These are phyloP conservation scores for Epicoccum nigrum DNA, from an alignment of 2,329 filamentous ascomycete genomes.

Conservation along the genomic window DNA sequence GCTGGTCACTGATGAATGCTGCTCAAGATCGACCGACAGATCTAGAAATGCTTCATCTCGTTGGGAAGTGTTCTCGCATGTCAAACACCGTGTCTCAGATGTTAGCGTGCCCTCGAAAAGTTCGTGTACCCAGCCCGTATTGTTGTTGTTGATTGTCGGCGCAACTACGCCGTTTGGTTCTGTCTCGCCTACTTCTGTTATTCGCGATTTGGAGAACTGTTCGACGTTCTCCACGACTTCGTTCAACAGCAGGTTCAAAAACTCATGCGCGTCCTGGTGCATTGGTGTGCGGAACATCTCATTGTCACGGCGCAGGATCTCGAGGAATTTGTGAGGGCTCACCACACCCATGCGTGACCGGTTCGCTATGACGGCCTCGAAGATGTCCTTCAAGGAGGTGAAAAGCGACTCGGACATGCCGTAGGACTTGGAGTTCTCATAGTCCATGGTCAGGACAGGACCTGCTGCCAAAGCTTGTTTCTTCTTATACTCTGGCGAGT, in stretches of 20 bases:
- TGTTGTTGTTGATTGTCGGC: slow-evolving; percentile 24
- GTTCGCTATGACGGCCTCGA: slow-evolving; percentile 84
- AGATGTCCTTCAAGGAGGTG: slow-evolving; percentile 94
- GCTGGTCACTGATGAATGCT: slow-evolving; percentile 94
- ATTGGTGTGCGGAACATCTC: slow-evolving; percentile 97
- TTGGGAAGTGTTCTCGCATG: slow-evolving; percentile 93
- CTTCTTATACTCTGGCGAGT: slow-evolving; percentile 97
- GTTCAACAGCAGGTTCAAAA: slow-evolving; percentile 92
- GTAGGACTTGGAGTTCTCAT: slow-evolving; percentile 79
- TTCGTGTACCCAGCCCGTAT: slow-evolving; percentile 85
- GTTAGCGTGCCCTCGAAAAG: slow-evolving; percentile 94
- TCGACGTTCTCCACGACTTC: slow-evolving; percentile 95
- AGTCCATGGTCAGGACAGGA: slow-evolving; percentile 82
- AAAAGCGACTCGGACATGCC: slow-evolving; percentile 96
- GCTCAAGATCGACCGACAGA: slow-evolving; percentile 91
- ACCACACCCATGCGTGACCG: slow-evolving; percentile 84
- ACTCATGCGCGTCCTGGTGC: slow-evolving; percentile 98
- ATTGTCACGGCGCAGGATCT: slow-evolving; percentile 91
- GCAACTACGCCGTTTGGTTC: slow-evolving; percentile 28
- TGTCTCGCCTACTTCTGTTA: slow-evolving; percentile 45
- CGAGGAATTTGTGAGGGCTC: slow-evolving; percentile 89
- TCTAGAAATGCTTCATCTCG: slow-evolving; percentile 96
- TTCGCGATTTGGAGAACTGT: slow-evolving; percentile 73
- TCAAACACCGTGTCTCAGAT: slow-evolving; percentile 94
- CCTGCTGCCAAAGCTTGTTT: slow-evolving; percentile 89